Percentiles rank a stretch among this genome's conserved stretches.
Conservation (phyloP, 805 yeast genomes). For the Yarrowia divulgata region DNA sequence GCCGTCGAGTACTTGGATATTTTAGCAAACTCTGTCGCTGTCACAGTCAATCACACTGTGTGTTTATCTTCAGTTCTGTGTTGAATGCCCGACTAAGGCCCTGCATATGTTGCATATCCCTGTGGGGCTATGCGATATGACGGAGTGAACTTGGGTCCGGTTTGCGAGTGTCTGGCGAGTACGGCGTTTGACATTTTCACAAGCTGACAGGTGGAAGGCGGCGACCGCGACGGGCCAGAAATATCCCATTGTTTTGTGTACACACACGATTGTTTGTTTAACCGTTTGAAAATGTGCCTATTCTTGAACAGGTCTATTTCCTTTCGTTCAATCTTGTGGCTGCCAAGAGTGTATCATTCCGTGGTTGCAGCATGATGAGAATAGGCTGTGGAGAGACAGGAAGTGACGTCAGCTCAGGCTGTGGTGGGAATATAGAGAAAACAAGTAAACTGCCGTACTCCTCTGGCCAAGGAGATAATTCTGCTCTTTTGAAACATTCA, state of each 20-base stretch:
- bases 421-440: no score
- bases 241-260: no score
- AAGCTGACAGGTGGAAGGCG: neutral
- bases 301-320: no score
- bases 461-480: neutral
- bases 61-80: no score
- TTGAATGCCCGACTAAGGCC: neutral
- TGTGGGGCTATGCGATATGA: neutral
- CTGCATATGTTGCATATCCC: conserved; percentile 6
- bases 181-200: neutral
- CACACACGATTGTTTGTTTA: neutral
- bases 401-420: no score
- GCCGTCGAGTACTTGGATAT: conserved; percentile 20
- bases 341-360: conserved; percentile 8
- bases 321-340: neutral
- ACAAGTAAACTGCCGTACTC: neutral
- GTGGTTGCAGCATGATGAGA: conserved; percentile 20
- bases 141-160: neutral
- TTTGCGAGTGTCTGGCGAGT: neutral
- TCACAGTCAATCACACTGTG: no score
- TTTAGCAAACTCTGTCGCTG: conserved; percentile 3
- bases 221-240: neutral
- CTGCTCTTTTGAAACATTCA: neutral
- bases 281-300: no score
- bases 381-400: neutral